Conservation (phyloP, 2,329 filamentous ascomycete species). For the Bisporella sp. region DNA sequence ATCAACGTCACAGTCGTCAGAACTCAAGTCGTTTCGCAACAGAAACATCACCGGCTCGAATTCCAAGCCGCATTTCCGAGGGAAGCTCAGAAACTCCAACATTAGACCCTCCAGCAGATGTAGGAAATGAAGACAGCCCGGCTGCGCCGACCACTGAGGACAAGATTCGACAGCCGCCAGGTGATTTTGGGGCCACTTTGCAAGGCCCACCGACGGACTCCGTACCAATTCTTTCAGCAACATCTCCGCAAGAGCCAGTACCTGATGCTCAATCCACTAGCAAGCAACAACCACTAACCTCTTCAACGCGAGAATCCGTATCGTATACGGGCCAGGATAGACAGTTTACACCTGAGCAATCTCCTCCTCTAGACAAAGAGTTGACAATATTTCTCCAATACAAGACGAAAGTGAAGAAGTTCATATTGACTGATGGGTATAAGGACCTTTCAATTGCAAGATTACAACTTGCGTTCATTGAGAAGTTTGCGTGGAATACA, state of each 20-base stretch:
- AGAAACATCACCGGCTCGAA: constrained; percentile 57
- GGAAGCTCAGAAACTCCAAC: constrained; percentile 12
- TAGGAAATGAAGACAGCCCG: constrained; percentile 27
- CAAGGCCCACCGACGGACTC: constrained; percentile 47
- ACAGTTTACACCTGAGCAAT: constrained; percentile 52
- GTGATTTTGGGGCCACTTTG: constrained; percentile 41
- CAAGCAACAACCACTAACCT: constrained; percentile 11
- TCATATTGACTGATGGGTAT: constrained; percentile 77
- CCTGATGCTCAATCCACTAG: constrained; percentile 1
- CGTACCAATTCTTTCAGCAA: constrained; percentile 30
- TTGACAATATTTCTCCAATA: constrained; percentile 93
- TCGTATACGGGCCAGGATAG: constrained; percentile 33
- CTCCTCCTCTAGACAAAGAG: constrained; percentile 72
- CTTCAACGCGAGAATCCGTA: background rate
- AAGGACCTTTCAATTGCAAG: constrained; percentile 80
- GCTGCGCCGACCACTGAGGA: constrained; percentile 54
- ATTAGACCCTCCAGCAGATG: constrained; percentile 31
- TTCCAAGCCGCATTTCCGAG: constrained; percentile 57
- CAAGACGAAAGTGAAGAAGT: constrained; percentile 95
- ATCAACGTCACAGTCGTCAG: constrained; percentile 41
- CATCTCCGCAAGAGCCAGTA: constrained; percentile 9
- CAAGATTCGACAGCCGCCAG: constrained; percentile 33
- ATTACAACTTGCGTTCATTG: constrained; percentile 92
- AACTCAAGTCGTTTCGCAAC: constrained; percentile 34
- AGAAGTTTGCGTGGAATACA: constrained; percentile 98